Evolutionary conservation across 768 basidiomycete genomes (phyloP), one percentile per base, ranked within the genome.

Genomic region (Sistotremastrum niveocremeum): DNA sequence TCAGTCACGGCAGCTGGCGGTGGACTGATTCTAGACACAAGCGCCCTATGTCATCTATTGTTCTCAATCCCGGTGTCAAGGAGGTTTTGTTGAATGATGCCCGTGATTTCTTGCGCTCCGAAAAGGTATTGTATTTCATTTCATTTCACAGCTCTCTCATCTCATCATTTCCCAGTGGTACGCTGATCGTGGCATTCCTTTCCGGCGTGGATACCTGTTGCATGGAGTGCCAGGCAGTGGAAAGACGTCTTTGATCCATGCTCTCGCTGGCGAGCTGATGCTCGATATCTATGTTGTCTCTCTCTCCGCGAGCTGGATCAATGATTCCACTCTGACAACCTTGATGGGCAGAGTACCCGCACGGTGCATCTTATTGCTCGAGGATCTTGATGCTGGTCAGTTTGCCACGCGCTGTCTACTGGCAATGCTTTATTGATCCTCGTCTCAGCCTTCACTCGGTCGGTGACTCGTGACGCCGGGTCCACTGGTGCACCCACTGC

Each of bases 281-380:
- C 79, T 95, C 39, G 86, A 91, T 68, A 87, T 95, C 55, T 93
- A 91, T 58, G 85, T 90, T 46, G 79, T 93, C 42, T 88, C 88
- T 12, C 67, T 91, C 43, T 85, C 81, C 30, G 80, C 82, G 28
- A 82, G 81, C 12, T 87, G 84, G 85, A 83, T 90, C 59, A 84
- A 82, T 49, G 90, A 94, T 58, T 79, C 79, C 51, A 88, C 86
- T 6, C 69, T 94, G 31, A 83, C 79, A 28, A 80, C 81, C 7
- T 74, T 93, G 35, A 87, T 94, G 81, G 83, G 86, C 31, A 77
- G 81, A 35, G 86, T 91, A 4, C 86, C 88, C 3, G 77, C 83
- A 34, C 77, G 80, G 11, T 87, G 84, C 59, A 84, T 94, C 39
- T 77, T 94, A 46, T 72, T 94, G 7, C 73, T 94, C 20, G 90